These are phyloP conservation scores for Cladosporium sphaerospermum DNA, from an alignment of 2,329 filamentous ascomycete species.

Conservation along the genomic window DNA sequence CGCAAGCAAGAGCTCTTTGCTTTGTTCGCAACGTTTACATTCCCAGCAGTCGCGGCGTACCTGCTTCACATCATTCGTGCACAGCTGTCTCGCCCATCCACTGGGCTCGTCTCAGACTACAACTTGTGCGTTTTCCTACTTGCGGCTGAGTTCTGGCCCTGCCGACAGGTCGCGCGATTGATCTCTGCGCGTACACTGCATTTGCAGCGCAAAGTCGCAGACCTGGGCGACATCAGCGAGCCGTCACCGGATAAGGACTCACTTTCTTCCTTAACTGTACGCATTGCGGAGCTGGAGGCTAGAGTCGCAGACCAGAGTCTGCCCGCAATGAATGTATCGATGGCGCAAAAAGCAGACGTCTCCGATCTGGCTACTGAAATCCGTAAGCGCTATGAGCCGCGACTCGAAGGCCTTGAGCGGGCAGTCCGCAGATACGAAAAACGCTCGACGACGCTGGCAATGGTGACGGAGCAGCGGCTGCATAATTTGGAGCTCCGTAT, in stretches of 20 bases:
- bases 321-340: constrained; percentile 19
- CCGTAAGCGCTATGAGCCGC: constrained; percentile 62
- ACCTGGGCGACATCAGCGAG: constrained; percentile 20
- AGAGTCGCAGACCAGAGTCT: constrained; percentile 22
- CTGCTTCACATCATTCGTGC: constrained; percentile 73
- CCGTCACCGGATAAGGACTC: background rate
- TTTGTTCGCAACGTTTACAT: constrained; percentile 69
- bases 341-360: constrained; percentile 28
- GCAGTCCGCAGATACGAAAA: constrained; percentile 90
- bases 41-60: constrained; percentile 73
- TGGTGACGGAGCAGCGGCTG: constrained; percentile 71
- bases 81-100: constrained; percentile 75
- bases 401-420: constrained; percentile 81
- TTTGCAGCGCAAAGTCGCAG: constrained; percentile 64
- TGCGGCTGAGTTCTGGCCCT: constrained; percentile 76
- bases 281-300: constrained; percentile 28
- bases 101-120: constrained; percentile 84
- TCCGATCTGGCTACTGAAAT: constrained; percentile 45
- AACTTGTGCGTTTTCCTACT: constrained; percentile 88
- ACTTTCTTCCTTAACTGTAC: constrained; percentile 21
- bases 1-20: constrained; percentile 69
- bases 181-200: constrained; percentile 73
- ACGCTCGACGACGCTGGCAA: constrained; percentile 66
- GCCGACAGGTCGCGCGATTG: constrained; percentile 75
- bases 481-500: constrained; percentile 64